Evolutionary conservation across 2,329 filamentous ascomycete genomes (phyloP).

Genomic region (Ophiostoma tasmaniense): DNA sequence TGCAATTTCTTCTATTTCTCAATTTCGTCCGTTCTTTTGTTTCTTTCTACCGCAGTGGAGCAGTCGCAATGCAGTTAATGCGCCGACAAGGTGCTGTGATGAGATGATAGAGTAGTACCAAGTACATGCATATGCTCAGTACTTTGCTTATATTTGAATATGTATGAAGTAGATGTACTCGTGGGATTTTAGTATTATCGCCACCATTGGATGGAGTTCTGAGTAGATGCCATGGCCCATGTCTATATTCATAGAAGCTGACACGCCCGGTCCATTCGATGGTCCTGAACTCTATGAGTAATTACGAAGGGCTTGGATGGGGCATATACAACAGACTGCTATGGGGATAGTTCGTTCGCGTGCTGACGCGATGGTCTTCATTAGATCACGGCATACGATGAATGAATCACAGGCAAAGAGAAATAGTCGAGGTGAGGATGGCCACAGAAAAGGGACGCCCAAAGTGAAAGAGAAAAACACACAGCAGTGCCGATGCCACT

Average conservation of each 20-base stretch:
- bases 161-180: background rate
- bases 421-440: background rate
- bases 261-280: background rate
- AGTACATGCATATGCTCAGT: background rate
- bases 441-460: no score
- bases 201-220: background rate
- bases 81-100: conserved; percentile 3
- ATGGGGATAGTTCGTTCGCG: background rate
- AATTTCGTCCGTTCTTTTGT: conserved; percentile 2
- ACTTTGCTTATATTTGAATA: background rate
- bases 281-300: background rate
- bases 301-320: background rate
- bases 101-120: background rate
- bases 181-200: background rate
- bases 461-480: background rate
- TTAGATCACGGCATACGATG: background rate
- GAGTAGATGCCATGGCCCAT: background rate
- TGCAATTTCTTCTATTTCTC: background rate
- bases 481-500: background rate
- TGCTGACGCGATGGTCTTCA: background rate
- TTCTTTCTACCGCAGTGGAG: conserved; percentile 5
- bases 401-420: background rate
- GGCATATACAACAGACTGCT: background rate
- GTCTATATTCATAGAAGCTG: background rate
- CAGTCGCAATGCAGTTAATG: background rate